A percentile compares a stretch with the other conserved stretches of the same genome.
Evolutionary conservation across 2,329 filamentous ascomycete genomes (phyloP).

Genomic region (Capronia coronata): DNA sequence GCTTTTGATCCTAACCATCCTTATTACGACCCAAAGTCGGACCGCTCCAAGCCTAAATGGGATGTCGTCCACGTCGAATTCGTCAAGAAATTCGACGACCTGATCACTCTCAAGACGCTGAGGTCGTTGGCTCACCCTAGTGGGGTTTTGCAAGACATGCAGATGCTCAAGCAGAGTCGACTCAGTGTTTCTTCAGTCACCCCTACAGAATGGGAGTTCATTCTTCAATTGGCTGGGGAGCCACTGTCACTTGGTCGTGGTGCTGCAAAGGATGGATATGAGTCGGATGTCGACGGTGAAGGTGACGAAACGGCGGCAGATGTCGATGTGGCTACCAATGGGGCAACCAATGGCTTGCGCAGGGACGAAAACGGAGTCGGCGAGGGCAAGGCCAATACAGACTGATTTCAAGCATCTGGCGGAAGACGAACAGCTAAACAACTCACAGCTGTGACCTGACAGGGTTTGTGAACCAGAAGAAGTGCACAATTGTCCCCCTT

Average conservation of each 20-base stretch:
- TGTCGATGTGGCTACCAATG: neutral
- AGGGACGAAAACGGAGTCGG: neutral
- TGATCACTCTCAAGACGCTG: conserved; percentile 65
- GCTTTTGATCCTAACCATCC: conserved; percentile 66
- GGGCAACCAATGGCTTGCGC: neutral
- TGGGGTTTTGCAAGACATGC: conserved; percentile 62
- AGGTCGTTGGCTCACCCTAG: conserved; percentile 56
- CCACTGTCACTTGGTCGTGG: conserved; percentile 25
- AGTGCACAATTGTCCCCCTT: no score
- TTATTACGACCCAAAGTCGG: conserved; percentile 77
- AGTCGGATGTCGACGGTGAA: conserved; percentile 25
- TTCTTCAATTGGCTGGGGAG: conserved; percentile 39
- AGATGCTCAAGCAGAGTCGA: conserved; percentile 73
- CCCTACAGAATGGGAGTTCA: conserved; percentile 44
- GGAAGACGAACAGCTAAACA: no score
- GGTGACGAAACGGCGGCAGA: conserved; percentile 18
- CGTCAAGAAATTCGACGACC: conserved; percentile 68
- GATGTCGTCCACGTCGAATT: conserved; percentile 84
- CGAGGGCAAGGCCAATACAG: neutral
- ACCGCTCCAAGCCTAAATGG: conserved; percentile 68
- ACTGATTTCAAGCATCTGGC: no score
- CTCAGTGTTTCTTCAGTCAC: conserved; percentile 63
- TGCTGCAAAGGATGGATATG: conserved; percentile 17
- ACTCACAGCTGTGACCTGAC: no score
- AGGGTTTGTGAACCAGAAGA: no score